A percentile compares a stretch with the other conserved stretches of the same genome.
Evolutionary conservation across 768 basidiomycete genomes (phyloP).

Genomic region (Kwoniella heveanensis): DNA sequence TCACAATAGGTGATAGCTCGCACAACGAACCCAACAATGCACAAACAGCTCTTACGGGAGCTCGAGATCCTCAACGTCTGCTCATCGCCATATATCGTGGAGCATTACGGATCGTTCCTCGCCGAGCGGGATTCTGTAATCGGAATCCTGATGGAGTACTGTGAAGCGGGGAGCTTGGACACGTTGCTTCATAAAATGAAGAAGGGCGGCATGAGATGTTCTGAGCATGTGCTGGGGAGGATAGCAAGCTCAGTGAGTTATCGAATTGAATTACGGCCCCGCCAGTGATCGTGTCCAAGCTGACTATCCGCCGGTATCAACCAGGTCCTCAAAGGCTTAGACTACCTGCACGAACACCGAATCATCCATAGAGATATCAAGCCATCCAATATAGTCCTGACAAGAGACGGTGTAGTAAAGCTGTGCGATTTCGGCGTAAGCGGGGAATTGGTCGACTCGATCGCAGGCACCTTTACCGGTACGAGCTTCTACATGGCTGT

Average conservation of each 20-base stretch:
- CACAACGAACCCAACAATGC: conserved; percentile 55
- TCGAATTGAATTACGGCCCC: too few species aligned
- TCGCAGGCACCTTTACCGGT: conserved; percentile 57
- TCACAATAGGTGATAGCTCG: conserved; percentile 55
- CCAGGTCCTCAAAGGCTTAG: conserved; percentile 53
- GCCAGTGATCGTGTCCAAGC: too few species aligned
- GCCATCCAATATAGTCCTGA: conserved; percentile 57
- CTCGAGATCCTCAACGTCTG: conserved; percentile 55
- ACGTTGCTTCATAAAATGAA: conserved; percentile 48
- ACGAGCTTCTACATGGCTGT: conserved; percentile 58
- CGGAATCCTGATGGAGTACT: conserved; percentile 57
- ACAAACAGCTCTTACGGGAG: conserved; percentile 56
- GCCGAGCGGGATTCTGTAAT: conserved; percentile 53
- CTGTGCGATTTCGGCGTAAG: conserved; percentile 58
- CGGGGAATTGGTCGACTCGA: conserved; percentile 55
- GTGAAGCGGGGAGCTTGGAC: conserved; percentile 56
- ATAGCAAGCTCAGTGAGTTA: conserved; percentile 53
- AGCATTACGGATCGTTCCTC: conserved; percentile 57
- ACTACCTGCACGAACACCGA: conserved; percentile 55
- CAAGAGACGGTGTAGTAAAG: conserved; percentile 53
- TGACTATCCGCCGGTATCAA: too few species aligned
- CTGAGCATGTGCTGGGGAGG: conserved; percentile 55
- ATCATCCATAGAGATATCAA: conserved; percentile 58
- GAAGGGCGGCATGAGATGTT: conserved; percentile 47
- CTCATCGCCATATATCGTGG: conserved; percentile 55